Conservation (phyloP, 306 rosid genomes). For the Malus sieversii region DNA sequence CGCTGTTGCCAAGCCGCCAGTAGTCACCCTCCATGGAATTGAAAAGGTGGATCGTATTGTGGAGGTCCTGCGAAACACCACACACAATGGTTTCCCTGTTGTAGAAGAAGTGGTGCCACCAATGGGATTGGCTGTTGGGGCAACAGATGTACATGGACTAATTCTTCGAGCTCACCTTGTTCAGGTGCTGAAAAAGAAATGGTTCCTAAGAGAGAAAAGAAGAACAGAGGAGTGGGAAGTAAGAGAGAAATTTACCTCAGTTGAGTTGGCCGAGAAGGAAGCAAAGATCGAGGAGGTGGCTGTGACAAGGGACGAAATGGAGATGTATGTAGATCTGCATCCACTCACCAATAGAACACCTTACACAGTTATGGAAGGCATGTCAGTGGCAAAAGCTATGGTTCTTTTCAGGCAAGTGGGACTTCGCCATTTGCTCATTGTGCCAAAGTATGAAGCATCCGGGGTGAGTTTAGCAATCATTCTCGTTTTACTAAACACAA, state of each 20-base stretch:
- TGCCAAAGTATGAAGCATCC: conserved; percentile 66
- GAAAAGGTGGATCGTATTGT: conserved; percentile 71
- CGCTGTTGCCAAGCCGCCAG: conserved; percentile 64
- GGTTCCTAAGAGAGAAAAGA: conserved; percentile 66
- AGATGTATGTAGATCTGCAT: conserved; percentile 78
- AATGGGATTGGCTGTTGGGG: conserved; percentile 33
- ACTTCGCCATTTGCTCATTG: conserved; percentile 79
- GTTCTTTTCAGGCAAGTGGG: conserved; percentile 79
- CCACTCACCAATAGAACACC: conserved; percentile 89
- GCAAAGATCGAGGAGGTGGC: conserved; percentile 62
- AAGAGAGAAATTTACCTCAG: conserved; percentile 69
- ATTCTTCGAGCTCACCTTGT: conserved; percentile 77
- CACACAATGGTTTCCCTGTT: conserved; percentile 84
- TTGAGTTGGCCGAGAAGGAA: conserved; percentile 76
- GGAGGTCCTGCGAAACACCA: conserved; percentile 67
- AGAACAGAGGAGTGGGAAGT: conserved; percentile 88
- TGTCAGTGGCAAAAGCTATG: conserved; percentile 83
- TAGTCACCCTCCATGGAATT: conserved; percentile 52
- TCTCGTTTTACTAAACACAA: background rate
- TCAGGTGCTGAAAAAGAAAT: conserved; percentile 64
- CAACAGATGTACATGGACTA: conserved; percentile 67
- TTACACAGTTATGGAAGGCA: conserved; percentile 60
- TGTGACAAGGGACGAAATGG: conserved; percentile 71
- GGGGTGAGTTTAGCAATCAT: conserved; percentile 48
- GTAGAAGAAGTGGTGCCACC: conserved; percentile 43